Evolutionary conservation across 805 yeast genomes (phyloP).

Genomic region (Starmerella potacharoeniae): DNA sequence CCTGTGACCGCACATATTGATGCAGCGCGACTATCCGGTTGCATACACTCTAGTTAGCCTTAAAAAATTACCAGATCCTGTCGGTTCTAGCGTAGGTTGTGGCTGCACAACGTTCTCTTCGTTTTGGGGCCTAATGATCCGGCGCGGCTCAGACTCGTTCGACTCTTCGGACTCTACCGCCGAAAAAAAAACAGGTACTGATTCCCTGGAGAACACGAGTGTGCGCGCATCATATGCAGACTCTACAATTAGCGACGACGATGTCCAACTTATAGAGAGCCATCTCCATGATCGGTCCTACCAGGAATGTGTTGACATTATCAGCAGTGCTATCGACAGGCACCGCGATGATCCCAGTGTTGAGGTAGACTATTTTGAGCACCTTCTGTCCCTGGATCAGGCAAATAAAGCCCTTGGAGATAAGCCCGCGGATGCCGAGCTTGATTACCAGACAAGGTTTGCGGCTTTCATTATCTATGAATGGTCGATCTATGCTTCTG

Average conservation of each 20-base stretch:
- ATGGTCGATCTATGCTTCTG: constrained; percentile 50
- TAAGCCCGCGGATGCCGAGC: constrained; percentile 18
- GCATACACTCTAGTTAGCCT: neutral
- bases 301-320: constrained; percentile 33
- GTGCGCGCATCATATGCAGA: neutral
- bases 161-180: neutral
- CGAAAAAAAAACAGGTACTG: neutral
- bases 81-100: neutral
- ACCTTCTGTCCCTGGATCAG: constrained; percentile 30
- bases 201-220: neutral
- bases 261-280: neutral
- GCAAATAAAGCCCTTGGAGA: constrained; percentile 11
- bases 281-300: constrained; percentile 23
- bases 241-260: neutral
- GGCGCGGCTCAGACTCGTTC: neutral
- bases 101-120: neutral
- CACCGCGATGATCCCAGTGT: constrained; percentile 2
- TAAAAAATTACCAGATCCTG: neutral
- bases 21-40: neutral
- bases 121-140: neutral
- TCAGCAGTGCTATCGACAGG: constrained; percentile 26
- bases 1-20: neutral
- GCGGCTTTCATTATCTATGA: constrained; percentile 34
- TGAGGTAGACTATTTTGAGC: constrained; percentile 33
- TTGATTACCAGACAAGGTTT: constrained; percentile 23